Evolutionary conservation across 768 basidiomycete genomes (phyloP), one percentile per base, ranked within the genome.

Genomic region (Lactarius akahatsu): DNA sequence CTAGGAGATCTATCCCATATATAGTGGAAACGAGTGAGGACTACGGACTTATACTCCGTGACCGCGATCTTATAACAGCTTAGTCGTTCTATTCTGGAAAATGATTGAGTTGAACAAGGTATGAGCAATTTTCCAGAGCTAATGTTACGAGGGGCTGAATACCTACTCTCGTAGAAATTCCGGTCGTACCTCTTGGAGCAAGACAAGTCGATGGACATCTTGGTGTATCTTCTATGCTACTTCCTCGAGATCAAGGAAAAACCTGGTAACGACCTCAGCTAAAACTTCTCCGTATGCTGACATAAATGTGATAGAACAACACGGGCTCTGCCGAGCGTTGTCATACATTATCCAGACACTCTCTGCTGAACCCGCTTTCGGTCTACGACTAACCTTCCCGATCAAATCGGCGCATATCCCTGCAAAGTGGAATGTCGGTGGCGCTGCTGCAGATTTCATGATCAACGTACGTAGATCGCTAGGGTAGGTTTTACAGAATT

Each of bases 51-150:
- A 36, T 34, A 57, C 52, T n/a, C 18, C 8, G 40, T 4, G 41
- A 38, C 36, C 40, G 30, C 6, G 26, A 4, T 34, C 47, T 60
- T 40, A 58, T 26, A 15, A n/a, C 41, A 38, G 54, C 40, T 11
- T 69, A 91, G 92, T 92, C 50, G 80, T 91, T 15, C 80, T 93
- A 63, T 83, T 96, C 59, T 98, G 96, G 96, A 92, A 95, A 77
- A 85, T 94, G 76, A 79, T 97, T 45, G 96, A 98, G 69, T 76
- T 93, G 28, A 98, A 98, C 79, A 97, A 93, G 81, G 95, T 94
- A 36, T 20, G 36, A 57, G 13, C 50, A 9, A 9, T 16, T 34
- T 52, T 55, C 28, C 40, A 56, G 20, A 5, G 43, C 6, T 36
- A 20, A 38, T n/a, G 50, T 52, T 41, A 50, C 40, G 32, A 18